Conservation (phyloP, 2,329 filamentous ascomycete genomes). For the Colletotrichum endophyticum region DNA sequence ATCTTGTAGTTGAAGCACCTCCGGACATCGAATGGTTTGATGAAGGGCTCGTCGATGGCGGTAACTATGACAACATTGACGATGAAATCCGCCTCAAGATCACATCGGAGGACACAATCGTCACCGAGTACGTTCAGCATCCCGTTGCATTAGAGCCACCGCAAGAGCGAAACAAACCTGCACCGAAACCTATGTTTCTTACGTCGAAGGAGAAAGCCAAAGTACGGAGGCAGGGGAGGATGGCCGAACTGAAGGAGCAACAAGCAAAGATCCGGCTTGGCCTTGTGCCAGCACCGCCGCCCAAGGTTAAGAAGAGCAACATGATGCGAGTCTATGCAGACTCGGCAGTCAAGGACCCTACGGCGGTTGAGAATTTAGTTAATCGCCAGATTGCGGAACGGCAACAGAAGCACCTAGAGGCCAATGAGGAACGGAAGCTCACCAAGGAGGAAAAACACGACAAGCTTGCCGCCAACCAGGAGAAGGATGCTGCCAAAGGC, state of each 20-base stretch:
- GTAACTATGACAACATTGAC: slow-evolving; percentile 75
- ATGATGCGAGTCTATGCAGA: slow-evolving; percentile 81
- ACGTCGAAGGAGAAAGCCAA: slow-evolving; percentile 92
- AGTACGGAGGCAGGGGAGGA: slow-evolving; percentile 84
- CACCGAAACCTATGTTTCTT: slow-evolving; percentile 88
- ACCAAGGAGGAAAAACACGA: slow-evolving; percentile 87
- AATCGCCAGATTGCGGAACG: slow-evolving; percentile 92
- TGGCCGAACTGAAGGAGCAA: slow-evolving; percentile 92
- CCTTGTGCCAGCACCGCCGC: slow-evolving; percentile 85
- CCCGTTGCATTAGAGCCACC: slow-evolving; percentile 90
- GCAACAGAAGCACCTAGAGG: slow-evolving; percentile 74
- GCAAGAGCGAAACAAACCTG: slow-evolving; percentile 81
- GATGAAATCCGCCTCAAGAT: slow-evolving; percentile 73
- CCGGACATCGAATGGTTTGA: slow-evolving; percentile 98
- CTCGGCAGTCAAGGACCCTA: slow-evolving; percentile 88
- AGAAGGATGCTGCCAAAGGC: slow-evolving; percentile 85
- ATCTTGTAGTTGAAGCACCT: slow-evolving; percentile 82
- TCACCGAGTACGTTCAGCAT: slow-evolving; percentile 92
- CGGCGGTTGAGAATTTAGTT: slow-evolving; percentile 92
- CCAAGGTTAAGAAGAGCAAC: slow-evolving; percentile 97
- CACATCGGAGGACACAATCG: slow-evolving; percentile 78
- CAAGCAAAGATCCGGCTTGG: slow-evolving; percentile 95
- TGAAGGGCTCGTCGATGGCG: slow-evolving; percentile 81
- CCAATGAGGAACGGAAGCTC: slow-evolving; percentile 85
- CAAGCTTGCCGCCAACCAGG: slow-evolving; percentile 83